Base-by-base conservation (phyloP, 202 grass and related monocot species). In the Panicum hallii region DNA sequence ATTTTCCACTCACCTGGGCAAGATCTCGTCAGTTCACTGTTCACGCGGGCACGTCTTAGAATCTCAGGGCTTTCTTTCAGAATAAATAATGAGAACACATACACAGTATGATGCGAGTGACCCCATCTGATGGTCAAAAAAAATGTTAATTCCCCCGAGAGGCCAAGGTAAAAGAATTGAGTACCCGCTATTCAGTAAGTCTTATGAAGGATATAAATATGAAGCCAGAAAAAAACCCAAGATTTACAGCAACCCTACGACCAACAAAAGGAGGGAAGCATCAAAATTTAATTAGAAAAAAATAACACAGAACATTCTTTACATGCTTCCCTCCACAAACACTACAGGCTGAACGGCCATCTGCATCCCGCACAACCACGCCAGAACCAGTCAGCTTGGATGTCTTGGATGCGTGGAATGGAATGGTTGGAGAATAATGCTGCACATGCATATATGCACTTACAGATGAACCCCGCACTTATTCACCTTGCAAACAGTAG, bases 401-500 rank as follows among this genome's bases (percentile, higher is more conserved):
- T 7, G 5, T 56, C 53, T 77, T 76, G 34, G 49, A 45, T 1
- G 70, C 14, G 46, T 26, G 1, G 62, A 68, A 53, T 56, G 68
- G 47, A 69, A 32, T 19, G 45, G 23, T 32, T 26, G 61, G 70
- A 68, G 11, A 34, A 56, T 40, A 61, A 68, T 55, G 19, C 26
- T 23, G 36, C 19, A 41, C 20, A 17, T 57, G 49, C 40, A 67
- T 5, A 47, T 47, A n/a, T 0, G 58, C 67, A 88, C 30, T 60
- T 67, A 14, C 1, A 44, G 50, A 80, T 69, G 61, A 64, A 64
- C 46, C 50, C 64, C n/a, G 20, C 20, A 12, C 70, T 92, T 87
- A 99, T 83, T 99, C 97, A 47, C 82, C 84, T 91, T 99, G 97
- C 64, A 99, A 92, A 74, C 91, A 99, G 72, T 99, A 97, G 41